These are phyloP conservation scores for Sugiyamaella marilandica DNA, from an alignment of 805 yeast species.

Conservation along the genomic window DNA sequence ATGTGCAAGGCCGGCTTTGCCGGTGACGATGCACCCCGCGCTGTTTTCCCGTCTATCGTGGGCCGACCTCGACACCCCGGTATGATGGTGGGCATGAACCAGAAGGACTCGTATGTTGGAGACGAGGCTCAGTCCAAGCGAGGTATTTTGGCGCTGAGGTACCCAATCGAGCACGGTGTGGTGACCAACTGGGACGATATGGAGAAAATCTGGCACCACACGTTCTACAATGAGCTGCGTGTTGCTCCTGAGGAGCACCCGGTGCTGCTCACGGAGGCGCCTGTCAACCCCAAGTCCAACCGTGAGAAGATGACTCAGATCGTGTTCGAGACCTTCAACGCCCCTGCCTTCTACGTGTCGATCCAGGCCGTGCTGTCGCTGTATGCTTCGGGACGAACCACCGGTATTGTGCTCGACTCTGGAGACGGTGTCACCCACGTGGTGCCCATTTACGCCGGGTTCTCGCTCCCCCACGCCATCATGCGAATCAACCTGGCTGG, in stretches of 20 bases:
- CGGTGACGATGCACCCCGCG: slow-evolving; percentile 99
- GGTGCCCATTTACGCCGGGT: slow-evolving; percentile 99
- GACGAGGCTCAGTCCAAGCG: slow-evolving; percentile 99
- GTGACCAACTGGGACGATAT: slow-evolving; percentile 99
- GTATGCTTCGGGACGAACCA: slow-evolving; percentile 99
- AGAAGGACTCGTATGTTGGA: slow-evolving; percentile 99
- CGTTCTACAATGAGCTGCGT: slow-evolving; percentile 99
- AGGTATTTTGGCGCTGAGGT: slow-evolving; percentile 98
- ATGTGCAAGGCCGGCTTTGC: slow-evolving; percentile 99
- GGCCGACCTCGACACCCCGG: slow-evolving; percentile 99
- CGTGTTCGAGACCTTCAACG: slow-evolving; percentile 98
- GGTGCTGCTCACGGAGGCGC: slow-evolving; percentile 98
- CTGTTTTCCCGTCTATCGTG: slow-evolving; percentile 99
- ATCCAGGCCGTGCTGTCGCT: slow-evolving; percentile 98
- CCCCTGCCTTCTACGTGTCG: slow-evolving; percentile 98
- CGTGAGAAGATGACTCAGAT: slow-evolving; percentile 99
- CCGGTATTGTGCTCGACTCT: slow-evolving; percentile 98
- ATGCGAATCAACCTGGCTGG: slow-evolving; percentile 99
- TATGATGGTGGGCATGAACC: slow-evolving; percentile 99
- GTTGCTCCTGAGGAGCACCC: slow-evolving; percentile 99
- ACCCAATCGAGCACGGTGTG: slow-evolving; percentile 99
- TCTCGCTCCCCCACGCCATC: slow-evolving; percentile 98
- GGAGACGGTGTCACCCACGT: slow-evolving; percentile 99
- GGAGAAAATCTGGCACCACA: slow-evolving; percentile 99
- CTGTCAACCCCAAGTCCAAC: slow-evolving; percentile 99